A percentile compares a stretch with the other conserved stretches of the same genome.
Evolutionary conservation across 768 basidiomycete genomes (phyloP).

Genomic region (Leucocoprinus leucothites): DNA sequence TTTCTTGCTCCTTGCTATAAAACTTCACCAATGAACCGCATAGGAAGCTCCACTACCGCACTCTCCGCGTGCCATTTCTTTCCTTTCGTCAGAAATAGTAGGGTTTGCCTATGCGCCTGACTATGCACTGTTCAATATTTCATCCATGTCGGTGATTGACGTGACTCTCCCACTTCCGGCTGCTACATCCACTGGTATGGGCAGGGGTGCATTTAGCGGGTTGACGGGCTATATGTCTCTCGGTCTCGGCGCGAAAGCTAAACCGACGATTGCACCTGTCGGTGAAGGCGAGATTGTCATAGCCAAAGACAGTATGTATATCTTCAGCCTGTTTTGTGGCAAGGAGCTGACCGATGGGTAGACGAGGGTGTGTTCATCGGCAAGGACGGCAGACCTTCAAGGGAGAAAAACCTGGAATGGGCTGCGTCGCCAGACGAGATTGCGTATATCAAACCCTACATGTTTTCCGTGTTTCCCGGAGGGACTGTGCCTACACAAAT

Average conservation of each 20-base stretch:
- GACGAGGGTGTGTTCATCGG: constrained; percentile 70
- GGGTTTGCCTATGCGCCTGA: constrained; percentile 84
- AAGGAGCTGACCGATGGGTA: constrained; percentile 23
- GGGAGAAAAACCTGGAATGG: constrained; percentile 60
- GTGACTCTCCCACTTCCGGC: constrained; percentile 47
- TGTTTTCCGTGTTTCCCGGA: constrained; percentile 71
- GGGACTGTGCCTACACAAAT: constrained; percentile 46
- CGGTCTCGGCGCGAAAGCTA: constrained; percentile 72
- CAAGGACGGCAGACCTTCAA: constrained; percentile 50
- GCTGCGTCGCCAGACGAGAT: constrained; percentile 81
- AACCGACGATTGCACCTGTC: constrained; percentile 56
- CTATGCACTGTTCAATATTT: constrained; percentile 69
- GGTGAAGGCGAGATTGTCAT: constrained; percentile 65
- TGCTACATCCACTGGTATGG: constrained; percentile 36
- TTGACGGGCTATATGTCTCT: constrained; percentile 85
- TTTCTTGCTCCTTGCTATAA: neutral
- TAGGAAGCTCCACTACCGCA: constrained; percentile 86
- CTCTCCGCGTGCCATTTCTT: constrained; percentile 82
- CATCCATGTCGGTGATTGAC: constrained; percentile 54
- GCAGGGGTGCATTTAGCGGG: constrained; percentile 77
- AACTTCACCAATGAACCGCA: neutral
- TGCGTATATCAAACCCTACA: constrained; percentile 77
- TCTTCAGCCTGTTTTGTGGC: neutral
- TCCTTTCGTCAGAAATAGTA: constrained; percentile 56
- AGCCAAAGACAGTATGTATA: constrained; percentile 70